Evolutionary conservation across 331 rosid species (phyloP).

Genomic region (Dryas integrifolia): DNA sequence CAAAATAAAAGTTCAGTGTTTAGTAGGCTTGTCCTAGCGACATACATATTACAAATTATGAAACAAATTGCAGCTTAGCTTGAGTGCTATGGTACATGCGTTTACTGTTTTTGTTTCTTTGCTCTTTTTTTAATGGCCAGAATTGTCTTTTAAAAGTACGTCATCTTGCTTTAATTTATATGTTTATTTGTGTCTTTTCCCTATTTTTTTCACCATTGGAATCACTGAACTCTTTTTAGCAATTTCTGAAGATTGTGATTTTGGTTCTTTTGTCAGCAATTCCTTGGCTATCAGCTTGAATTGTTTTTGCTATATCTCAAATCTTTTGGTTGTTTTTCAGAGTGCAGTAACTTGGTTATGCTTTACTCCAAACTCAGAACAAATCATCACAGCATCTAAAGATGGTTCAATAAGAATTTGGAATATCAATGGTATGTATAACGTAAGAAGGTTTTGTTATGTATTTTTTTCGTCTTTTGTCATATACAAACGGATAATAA

Average conservation of each 20-base stretch:
- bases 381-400: conserved; percentile 90
- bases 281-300: conserved; percentile 22
- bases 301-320: conserved; percentile 23
- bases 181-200: not conserved
- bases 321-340: conserved; percentile 42
- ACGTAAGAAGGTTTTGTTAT: conserved; percentile 6
- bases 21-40: too few relatives aligned
- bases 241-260: not conserved
- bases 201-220: not conserved
- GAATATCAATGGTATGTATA: conserved; percentile 85
- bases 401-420: conserved; percentile 89
- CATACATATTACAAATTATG: not conserved
- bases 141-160: too few relatives aligned
- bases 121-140: too few relatives aligned
- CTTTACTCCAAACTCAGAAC: conserved; percentile 79
- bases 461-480: conserved; percentile 17
- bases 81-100: not conserved
- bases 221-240: not conserved
- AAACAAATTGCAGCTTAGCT: conserved; percentile 2
- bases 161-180: too few relatives aligned
- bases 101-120: not conserved
- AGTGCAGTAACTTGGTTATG: conserved; percentile 99
- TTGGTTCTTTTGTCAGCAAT: not conserved
- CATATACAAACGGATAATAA: not conserved
- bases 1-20: not conserved